Base-by-base conservation (phyloP, 129 eudicot genomes). In the Lactuca sativa region DNA sequence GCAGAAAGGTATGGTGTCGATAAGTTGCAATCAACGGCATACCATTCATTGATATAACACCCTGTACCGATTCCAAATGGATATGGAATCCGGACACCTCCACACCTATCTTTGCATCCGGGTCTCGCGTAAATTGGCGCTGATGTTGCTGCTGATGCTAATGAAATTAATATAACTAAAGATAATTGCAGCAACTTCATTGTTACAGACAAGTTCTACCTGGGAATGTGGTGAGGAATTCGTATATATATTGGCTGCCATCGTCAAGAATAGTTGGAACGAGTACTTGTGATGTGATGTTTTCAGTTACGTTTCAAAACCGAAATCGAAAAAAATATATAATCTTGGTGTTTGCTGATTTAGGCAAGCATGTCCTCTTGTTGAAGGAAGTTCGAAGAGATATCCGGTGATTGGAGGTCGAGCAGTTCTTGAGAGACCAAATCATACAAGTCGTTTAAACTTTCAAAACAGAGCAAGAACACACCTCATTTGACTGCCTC, bases 91-190 rank as follows among this genome's bases (percentile, higher is more conserved):
- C 41, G 65, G 59, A 66, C 3, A 13, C 25, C 30, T 3, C 61
- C 61, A 8, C 79, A 75, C 10, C 59, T 75, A 25, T 75, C 79
- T 30, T 4, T 47, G 51, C 79, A 75, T 67, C 79, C 74, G n/a
- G 79, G 53, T 8, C 72, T 58, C 10, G 79, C 67, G 75, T 59
- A 71, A n/a, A 71, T 59, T 7, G 67, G 59, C 7, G 7, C 2
- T 10, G 67, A 71, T 44, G 17, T 31, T n/a, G 74, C 54, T 59
- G 36, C 36, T 2, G 59, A 59, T 33, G 49, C 17, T 11, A 59
- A 71, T 32, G 49, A 47, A 71, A 71, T 44, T 6, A 34, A 16
- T n/a, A 47, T 1, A 16, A 59, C 4, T 4, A 71, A 44, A 9
- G 5, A 16, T 1, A 32, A 6, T 59, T 31, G 58, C 18, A 6